phyloP scores from a whole-genome alignment of 768 basidiomycete species.

The Trametes cingulata region DNA sequence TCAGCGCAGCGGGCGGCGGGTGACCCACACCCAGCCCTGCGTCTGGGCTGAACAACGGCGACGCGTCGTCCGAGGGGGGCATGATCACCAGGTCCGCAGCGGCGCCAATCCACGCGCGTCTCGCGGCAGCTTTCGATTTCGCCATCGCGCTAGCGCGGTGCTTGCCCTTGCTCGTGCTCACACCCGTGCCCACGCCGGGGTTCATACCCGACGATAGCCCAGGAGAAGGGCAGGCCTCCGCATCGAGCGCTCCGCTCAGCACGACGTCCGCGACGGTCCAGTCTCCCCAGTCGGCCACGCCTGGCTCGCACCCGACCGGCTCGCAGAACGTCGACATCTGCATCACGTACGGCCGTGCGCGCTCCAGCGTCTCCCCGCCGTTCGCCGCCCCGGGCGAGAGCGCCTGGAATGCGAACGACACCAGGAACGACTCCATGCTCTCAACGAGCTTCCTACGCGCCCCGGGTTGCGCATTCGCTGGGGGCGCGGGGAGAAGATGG shows the following conservation, averaged over 20 bases:
- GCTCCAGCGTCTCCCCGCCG: slow-evolving; percentile 21
- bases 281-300: slow-evolving; percentile 21
- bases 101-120: slow-evolving; percentile 35
- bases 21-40: neutral
- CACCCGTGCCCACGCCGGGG: neutral
- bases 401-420: slow-evolving; percentile 35
- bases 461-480: slow-evolving; percentile 11
- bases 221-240: slow-evolving; percentile 4
- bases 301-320: slow-evolving; percentile 21
- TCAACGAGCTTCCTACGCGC: slow-evolving; percentile 35
- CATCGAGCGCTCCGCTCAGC: slow-evolving; percentile 38
- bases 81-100: slow-evolving; percentile 36
- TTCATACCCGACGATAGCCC: neutral
- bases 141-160: neutral
- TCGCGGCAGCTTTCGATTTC: neutral
- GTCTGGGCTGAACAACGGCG: neutral
- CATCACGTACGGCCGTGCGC: slow-evolving; percentile 34
- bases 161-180: slow-evolving; percentile 2
- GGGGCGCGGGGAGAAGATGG: slow-evolving; percentile 34
- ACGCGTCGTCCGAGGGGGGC: slow-evolving; percentile 16
- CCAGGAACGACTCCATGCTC: slow-evolving; percentile 39
- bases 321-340: slow-evolving; percentile 28
- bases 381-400: neutral
- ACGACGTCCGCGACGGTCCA: slow-evolving; percentile 39
- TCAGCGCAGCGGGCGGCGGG: too few species aligned